Conservation (phyloP, 495 filamentous ascomycete genomes). For the Massariosphaeria phaeospora region DNA sequence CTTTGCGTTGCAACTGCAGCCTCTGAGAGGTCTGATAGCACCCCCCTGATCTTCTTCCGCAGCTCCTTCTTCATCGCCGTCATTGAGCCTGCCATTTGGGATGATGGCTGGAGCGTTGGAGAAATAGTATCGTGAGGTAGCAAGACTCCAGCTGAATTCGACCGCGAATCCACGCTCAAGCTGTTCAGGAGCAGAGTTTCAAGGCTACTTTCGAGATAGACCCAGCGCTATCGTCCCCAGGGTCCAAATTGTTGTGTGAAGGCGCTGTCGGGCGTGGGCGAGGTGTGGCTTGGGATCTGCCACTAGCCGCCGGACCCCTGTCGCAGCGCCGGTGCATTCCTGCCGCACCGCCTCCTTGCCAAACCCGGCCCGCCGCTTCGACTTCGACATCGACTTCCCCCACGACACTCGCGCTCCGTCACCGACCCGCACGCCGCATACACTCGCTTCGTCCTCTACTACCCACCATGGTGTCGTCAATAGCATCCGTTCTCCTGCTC, state of each 20-base stretch:
- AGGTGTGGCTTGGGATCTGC: conserved; percentile 18
- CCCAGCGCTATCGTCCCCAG: no score
- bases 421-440: conserved; percentile 1
- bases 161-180: no score
- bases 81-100: conserved; percentile 49
- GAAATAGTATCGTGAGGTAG: conserved; percentile 23
- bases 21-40: conserved; percentile 52
- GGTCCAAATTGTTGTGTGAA: no score
- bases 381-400: no score
- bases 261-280: conserved; percentile 2
- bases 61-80: conserved; percentile 68
- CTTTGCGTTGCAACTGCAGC: conserved; percentile 63
- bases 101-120: conserved; percentile 11
- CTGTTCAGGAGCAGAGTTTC: no score
- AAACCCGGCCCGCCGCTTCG: conserved; percentile 7
- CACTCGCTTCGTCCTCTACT: neutral
- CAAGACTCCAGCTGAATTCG: no score
- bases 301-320: conserved; percentile 21
- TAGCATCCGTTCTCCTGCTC: conserved; percentile 19
- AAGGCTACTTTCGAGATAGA: conserved; percentile 4
- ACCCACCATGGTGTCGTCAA: conserved; percentile 20
- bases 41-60: conserved; percentile 61
- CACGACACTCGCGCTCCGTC: conserved; percentile 12
- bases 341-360: conserved; percentile 26
- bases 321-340: conserved; percentile 9